Base-by-base conservation (phyloP, 805 yeast genomes). In the Candida insectorum region DNA sequence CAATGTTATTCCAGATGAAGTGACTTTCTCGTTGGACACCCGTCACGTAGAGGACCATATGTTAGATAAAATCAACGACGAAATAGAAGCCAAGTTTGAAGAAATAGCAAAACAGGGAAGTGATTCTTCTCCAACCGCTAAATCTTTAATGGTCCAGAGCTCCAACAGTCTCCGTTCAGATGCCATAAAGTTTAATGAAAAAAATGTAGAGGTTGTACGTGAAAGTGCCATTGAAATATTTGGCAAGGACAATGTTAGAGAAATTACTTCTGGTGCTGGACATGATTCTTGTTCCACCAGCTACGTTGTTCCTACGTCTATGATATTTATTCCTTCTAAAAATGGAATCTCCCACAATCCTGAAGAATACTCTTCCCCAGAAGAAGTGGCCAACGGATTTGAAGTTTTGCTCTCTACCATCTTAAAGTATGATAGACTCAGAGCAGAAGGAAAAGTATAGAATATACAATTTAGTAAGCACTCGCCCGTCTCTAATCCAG, bases 211-310 rank as follows among this genome's bases (percentile, higher is more conserved):
- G 2, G 67, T 79, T 42, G 79, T 81, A 12, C 57, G 62, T 26
- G 65, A 70, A 16, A 62, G 82, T 13, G 79, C 86, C 1, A 40
- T 48, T 13, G 74, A 67, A 16, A 48, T 73, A 21, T 73, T 69
- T 36, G 78, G 79, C 1, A 55, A 59, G 16, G 68, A 61, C 2
- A 51, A 64, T 24, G 59, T 63, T 9, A 57, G 65, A 25, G 67
- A 61, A 22, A 77, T 79, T 33, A 68, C 71, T 28, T 73, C 81
- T 44, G 87, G 88, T 19, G 86, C 87, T 4, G 86, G 85, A 8
- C 88, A 81, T 45, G 88, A 81, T 49, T 76, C 84, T 5, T 78
- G 85, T 44, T 66, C 73, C 15, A 76, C 82, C 2, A 65, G 75
- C 6, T 45, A 58, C 5, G 63, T 67, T 28, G 71, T 74, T 24